Evolutionary conservation across 495 filamentous ascomycete genomes (phyloP).

Genomic region (Podospora pseudoanserina): DNA sequence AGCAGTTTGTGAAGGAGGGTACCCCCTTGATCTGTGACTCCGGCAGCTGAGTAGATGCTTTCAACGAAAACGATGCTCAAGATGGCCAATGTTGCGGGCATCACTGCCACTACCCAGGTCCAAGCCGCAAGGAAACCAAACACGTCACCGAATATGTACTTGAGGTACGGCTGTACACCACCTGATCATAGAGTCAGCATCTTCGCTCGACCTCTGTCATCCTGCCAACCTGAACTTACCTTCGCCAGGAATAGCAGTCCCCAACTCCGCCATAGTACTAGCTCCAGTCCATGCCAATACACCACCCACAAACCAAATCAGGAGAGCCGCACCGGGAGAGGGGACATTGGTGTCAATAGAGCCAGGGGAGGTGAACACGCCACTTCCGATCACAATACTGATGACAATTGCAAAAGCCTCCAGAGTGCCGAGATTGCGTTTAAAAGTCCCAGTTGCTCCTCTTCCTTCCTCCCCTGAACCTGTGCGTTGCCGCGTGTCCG

Average conservation of each 20-base stretch:
- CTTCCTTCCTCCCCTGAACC: not conserved
- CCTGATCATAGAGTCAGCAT: constrained; percentile 23
- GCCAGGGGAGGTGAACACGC: constrained; percentile 55
- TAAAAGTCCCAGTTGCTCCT: constrained; percentile 35
- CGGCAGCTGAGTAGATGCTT: constrained; percentile 48
- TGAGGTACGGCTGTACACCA: constrained; percentile 54
- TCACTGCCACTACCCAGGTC: constrained; percentile 57
- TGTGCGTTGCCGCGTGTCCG: not conserved
- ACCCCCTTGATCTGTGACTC: constrained; percentile 42
- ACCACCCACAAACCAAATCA: constrained; percentile 53
- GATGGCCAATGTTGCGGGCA: constrained; percentile 56
- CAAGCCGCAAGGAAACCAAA: constrained; percentile 54
- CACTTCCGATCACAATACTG: constrained; percentile 54
- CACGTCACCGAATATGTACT: constrained; percentile 53
- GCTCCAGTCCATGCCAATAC: constrained; percentile 57
- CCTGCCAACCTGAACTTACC: constrained; percentile 2
- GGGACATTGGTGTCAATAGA: constrained; percentile 55
- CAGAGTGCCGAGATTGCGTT: constrained; percentile 44
- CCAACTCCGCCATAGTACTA: constrained; percentile 52
- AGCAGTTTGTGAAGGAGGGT: constrained; percentile 45
- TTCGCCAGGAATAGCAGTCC: constrained; percentile 48
- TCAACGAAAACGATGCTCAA: constrained; percentile 58
- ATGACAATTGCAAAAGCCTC: constrained; percentile 55
- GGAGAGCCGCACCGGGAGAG: constrained; percentile 49
- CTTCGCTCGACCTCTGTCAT: not conserved